A percentile compares a stretch with the other conserved stretches of the same genome.
phyloP scores from a whole-genome alignment of 768 basidiomycete genomes.

The Rossbeevera mucosa region DNA sequence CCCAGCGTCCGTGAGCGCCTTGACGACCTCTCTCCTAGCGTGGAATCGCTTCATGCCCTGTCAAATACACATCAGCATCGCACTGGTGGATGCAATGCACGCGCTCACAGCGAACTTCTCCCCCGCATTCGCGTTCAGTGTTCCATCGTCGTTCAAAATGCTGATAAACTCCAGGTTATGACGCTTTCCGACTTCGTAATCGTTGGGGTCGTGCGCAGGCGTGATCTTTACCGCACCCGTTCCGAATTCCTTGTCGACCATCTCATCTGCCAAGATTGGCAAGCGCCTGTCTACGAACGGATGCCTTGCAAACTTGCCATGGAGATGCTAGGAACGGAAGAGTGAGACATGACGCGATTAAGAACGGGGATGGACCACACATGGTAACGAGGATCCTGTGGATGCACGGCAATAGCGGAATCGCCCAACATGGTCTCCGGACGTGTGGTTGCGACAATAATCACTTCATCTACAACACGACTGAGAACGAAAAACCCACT shows the following conservation, averaged over 20 bases:
- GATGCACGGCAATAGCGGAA: conserved; percentile 95
- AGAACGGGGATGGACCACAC: conserved; percentile 29
- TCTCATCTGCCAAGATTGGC: conserved; percentile 82
- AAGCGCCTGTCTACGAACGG: conserved; percentile 85
- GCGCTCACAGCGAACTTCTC: conserved; percentile 58
- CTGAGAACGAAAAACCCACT: not conserved
- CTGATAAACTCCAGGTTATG: conserved; percentile 91
- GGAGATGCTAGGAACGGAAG: conserved; percentile 63
- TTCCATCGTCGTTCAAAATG: conserved; percentile 95
- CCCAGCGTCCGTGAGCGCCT: conserved; percentile 78
- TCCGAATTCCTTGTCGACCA: conserved; percentile 93
- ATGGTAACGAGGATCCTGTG: conserved; percentile 85
- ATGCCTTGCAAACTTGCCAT: conserved; percentile 86
- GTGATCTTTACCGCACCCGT: conserved; percentile 99
- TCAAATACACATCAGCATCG: not conserved
- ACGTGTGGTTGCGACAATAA: conserved; percentile 94
- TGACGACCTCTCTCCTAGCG: conserved; percentile 76
- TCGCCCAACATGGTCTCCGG: conserved; percentile 99
- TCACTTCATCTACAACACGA: conserved; percentile 63
- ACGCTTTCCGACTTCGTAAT: conserved; percentile 89
- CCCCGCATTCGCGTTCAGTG: conserved; percentile 87
- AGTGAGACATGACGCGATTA: not conserved
- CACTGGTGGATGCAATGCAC: not conserved
- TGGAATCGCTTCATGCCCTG: conserved; percentile 99
- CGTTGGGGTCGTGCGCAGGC: conserved; percentile 95